These are phyloP conservation scores for Hypoxylon sp. DNA, from an alignment of 2,329 filamentous ascomycete genomes.

Conservation along the genomic window DNA sequence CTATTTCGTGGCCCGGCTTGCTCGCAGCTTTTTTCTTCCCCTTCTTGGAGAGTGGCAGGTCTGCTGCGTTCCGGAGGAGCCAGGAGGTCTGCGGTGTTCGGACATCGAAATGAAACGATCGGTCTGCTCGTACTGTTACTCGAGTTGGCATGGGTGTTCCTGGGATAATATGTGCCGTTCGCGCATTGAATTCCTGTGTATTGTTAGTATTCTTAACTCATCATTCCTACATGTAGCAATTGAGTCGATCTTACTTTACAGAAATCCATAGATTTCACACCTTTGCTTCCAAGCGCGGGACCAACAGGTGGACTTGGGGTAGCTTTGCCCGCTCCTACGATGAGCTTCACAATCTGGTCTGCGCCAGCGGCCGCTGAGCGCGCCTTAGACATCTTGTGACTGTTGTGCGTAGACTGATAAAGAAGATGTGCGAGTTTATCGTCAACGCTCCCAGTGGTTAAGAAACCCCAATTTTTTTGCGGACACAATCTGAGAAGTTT, in stretches of 20 bases:
- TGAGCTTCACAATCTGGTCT: slow-evolving; percentile 93
- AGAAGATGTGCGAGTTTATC: slow-evolving; percentile 14
- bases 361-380: slow-evolving; percentile 58
- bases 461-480: slow-evolving; percentile 10
- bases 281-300: slow-evolving; percentile 95
- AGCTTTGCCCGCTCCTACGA: slow-evolving; percentile 95
- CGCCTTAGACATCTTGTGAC: slow-evolving; percentile 67
- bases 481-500: slow-evolving; percentile 12
- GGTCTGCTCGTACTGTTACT: slow-evolving; percentile 92
- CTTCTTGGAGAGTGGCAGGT: slow-evolving; percentile 79
- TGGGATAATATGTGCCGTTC: slow-evolving; percentile 84
- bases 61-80: slow-evolving; percentile 86
- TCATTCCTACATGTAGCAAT: neutral
- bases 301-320: slow-evolving; percentile 96
- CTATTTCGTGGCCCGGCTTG: slow-evolving; percentile 80
- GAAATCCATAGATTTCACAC: slow-evolving; percentile 99
- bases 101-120: slow-evolving; percentile 92
- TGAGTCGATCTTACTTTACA: slow-evolving; percentile 79
- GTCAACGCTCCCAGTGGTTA: slow-evolving; percentile 9
- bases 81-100: slow-evolving; percentile 96
- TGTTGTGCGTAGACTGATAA: slow-evolving; percentile 18
- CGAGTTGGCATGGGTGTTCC: slow-evolving; percentile 92
- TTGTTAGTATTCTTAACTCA: slow-evolving; percentile 36
- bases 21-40: slow-evolving; percentile 83
- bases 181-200: slow-evolving; percentile 92